Base-by-base conservation (phyloP, 331 rosid species). In the Dryas integrifolia region DNA sequence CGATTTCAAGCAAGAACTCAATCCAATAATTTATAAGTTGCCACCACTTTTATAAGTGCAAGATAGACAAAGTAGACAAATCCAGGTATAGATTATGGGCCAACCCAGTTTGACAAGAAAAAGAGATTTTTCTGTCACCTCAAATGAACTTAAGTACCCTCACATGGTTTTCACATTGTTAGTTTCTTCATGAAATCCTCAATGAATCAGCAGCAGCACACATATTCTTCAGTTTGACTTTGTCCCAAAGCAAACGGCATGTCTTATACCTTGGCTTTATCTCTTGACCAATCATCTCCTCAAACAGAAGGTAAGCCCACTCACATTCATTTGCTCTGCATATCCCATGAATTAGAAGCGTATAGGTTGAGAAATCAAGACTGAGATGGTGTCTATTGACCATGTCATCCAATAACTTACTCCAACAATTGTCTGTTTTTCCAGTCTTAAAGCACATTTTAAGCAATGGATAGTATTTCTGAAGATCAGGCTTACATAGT, bases 321-420 rank as follows among this genome's bases (percentile, higher is more conserved):
- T 81, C 83, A 51, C 91, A 91, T 83, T 75, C 84, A 75, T 83
- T 81, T 59, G 85, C 86, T 78, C 92, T 81, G 72, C 96, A 91
- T n/a, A 93, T 86, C 39, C 97, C 92, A 9, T 93, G 98, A 84
- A 93, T 84, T 56, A 93, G 51, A 70, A 93, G 83, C 14, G 88
- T 77, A 74, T 93, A 93, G 35, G 94, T 83, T 46, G 92, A 87
- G 65, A 91, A 65, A 81, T 91, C 97, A 51, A 89, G 92, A 77
- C 97, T 86, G 41, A 93, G 80, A 80, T 82, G 85, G 73, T 87
- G 90, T 72, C 81, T 88, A 41, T 79, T 78, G 40, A 82, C 80
- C 96, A 93, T 89, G 57, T 86, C 89, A 78, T 83, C 77, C 88
- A 86, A 77, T 74, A 93, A 76, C 61, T 82, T 84, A 40, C 68